Evolutionary conservation across 1,284 basidiomycete genomes (phyloP).

Genomic region (Tilletia horrida): DNA sequence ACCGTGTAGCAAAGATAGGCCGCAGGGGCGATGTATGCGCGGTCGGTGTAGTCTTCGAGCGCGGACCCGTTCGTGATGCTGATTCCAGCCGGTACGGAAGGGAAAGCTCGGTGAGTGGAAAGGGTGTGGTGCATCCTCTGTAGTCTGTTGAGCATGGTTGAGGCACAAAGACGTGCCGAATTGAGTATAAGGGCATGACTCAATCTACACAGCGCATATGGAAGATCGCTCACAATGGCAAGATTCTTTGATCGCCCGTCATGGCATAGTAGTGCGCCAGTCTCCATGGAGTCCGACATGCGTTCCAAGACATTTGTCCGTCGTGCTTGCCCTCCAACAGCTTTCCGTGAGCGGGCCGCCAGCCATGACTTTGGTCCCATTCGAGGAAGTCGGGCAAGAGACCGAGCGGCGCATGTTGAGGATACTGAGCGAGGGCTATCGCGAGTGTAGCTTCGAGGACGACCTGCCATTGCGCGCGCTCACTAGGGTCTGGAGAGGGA

Average conservation of each 20-base stretch:
- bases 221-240: slow-evolving; percentile 24
- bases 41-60: slow-evolving; percentile 41
- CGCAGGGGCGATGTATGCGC: slow-evolving; percentile 46
- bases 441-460: slow-evolving; percentile 36
- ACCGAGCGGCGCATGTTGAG: slow-evolving; percentile 23
- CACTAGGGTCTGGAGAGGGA: slow-evolving; percentile 17
- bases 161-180: too few relatives aligned
- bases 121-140: slow-evolving; percentile 34
- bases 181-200: too few relatives aligned
- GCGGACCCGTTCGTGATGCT: slow-evolving; percentile 26
- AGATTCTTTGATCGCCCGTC: slow-evolving; percentile 35
- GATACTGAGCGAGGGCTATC: slow-evolving; percentile 25
- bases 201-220: background rate
- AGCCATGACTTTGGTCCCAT: slow-evolving; percentile 24
- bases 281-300: slow-evolving; percentile 48
- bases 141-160: too few relatives aligned
- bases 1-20: slow-evolving; percentile 42
- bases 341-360: slow-evolving; percentile 33
- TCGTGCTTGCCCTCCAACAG: slow-evolving; percentile 42
- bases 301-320: slow-evolving; percentile 46
- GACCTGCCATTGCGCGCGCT: slow-evolving; percentile 33
- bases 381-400: slow-evolving; percentile 44
- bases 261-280: slow-evolving; percentile 45
- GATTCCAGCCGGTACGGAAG: slow-evolving; percentile 41
- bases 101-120: slow-evolving; percentile 28